Base-by-base conservation (phyloP, 2,329 filamentous ascomycete species). In the Apiospora sp. region DNA sequence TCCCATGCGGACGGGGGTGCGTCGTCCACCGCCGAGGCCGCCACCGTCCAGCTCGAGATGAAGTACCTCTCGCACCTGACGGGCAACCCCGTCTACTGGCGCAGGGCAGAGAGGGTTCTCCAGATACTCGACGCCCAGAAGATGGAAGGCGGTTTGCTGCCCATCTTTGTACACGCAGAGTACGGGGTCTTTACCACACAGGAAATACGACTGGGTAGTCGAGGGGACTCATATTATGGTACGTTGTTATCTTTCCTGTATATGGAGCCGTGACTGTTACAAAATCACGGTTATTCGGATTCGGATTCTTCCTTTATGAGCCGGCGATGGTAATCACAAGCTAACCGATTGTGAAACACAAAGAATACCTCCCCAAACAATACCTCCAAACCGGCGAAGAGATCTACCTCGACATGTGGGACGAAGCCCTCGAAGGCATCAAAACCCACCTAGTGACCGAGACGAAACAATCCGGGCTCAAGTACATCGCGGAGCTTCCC, bases 51-150 rank as follows among this genome's bases (percentile, higher is more conserved):
- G 84, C 90, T 99, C 14, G 96, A 99, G 82, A 94, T 98, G 87
- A 98, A 98, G 82, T 99, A 99, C 80, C 87, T 99, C 19, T 93
- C 96, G 68, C 98, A 97, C 82, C 86, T 99, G 73, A 99, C 95
- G 0, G 96, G 96, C 48, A 96, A 99, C 83, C 91, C 92, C 68
- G 88, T 94, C 74, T 98, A 96, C 83, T 99, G 96, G 96, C 92
- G 96, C 76, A 92, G 92, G 78, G 95, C 91, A 2, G 96, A 98
- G 82, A 94, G 93, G 77, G 94, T 97, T 1, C 98, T 99, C 89
- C 84, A 97, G 80, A 89, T 97, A 6, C 91, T 98, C 58, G 96
- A 98, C 79, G 91, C 92, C 76, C 95, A 97, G 79, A 89, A 91
- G 10, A 87, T 89, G 71, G 85, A 92, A 80, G 95, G 96, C 79